A percentile compares a stretch with the other conserved stretches of the same genome.
phyloP scores from a whole-genome alignment of 805 yeast species.

The Saccharomycopsis microspora region DNA sequence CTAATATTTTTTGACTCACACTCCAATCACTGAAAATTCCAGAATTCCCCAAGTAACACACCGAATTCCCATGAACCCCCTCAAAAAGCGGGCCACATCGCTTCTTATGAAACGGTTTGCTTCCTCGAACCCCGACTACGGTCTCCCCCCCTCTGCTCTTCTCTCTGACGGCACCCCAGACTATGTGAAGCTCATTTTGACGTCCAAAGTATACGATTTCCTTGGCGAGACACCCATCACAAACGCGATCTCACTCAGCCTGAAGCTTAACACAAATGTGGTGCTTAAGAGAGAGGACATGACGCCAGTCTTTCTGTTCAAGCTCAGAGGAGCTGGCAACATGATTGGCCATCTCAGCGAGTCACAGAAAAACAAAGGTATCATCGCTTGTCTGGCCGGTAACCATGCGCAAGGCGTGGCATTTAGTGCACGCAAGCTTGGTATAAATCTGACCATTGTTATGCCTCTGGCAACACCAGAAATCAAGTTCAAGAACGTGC shows the following conservation, averaged over 20 bases:
- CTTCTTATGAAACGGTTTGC: not conserved
- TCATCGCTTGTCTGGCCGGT: constrained; percentile 97
- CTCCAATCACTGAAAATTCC: too few species aligned
- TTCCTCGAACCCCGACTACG: not conserved
- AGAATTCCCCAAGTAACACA: too few species aligned
- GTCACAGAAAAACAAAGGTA: constrained; percentile 64
- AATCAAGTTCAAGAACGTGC: constrained; percentile 84
- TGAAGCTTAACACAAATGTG: constrained; percentile 64
- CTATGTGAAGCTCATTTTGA: constrained; percentile 78
- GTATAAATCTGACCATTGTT: constrained; percentile 90
- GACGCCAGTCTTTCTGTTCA: constrained; percentile 91
- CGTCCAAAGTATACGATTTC: constrained; percentile 92
- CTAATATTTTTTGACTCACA: too few species aligned
- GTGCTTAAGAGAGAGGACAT: constrained; percentile 84
- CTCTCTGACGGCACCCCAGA: constrained; percentile 63
- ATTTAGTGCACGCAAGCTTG: constrained; percentile 71
- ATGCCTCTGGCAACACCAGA: constrained; percentile 98
- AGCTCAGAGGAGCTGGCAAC: constrained; percentile 94
- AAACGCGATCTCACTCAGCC: constrained; percentile 62
- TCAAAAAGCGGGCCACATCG: too few species aligned
- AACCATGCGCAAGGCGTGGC: constrained; percentile 99
- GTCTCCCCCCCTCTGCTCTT: not conserved
- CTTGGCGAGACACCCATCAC: constrained; percentile 83
- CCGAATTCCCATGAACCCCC: too few species aligned
- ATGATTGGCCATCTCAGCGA: constrained; percentile 76